These are phyloP conservation scores for Pyrenochaeta sp. DNA, from an alignment of 2,329 filamentous ascomycete species.

Conservation along the genomic window DNA sequence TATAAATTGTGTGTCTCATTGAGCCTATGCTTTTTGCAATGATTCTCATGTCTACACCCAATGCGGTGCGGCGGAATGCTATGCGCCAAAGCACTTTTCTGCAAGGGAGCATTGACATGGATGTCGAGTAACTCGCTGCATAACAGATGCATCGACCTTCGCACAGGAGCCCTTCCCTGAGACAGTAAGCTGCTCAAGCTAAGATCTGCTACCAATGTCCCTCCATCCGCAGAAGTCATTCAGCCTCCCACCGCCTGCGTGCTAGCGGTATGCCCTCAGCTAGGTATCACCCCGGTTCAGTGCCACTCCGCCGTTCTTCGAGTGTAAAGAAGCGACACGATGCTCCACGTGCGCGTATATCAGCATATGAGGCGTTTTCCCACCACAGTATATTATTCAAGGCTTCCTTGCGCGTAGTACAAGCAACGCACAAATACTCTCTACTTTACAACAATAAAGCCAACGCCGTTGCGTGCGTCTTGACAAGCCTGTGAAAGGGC, in stretches of 20 bases:
- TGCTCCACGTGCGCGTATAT: conserved; percentile 16
- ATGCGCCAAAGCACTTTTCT: conserved; percentile 12
- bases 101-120: conserved; percentile 19
- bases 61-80: conserved; percentile 15
- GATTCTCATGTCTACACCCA: conserved; percentile 19
- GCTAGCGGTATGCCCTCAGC: conserved; percentile 18
- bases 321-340: conserved; percentile 4
- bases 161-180: not conserved
- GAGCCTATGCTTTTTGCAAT: not conserved
- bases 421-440: conserved; percentile 38
- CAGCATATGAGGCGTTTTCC: conserved; percentile 25
- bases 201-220: conserved; percentile 3
- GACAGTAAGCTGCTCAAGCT: conserved; percentile 1
- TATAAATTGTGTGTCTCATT: not conserved
- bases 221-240: conserved; percentile 1
- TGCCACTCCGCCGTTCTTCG: conserved; percentile 16
- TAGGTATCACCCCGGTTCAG: conserved; percentile 14
- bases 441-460: conserved; percentile 67
- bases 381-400: conserved; percentile 34
- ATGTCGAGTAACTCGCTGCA: conserved; percentile 13
- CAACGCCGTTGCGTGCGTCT: conserved; percentile 65
- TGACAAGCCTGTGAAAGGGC: conserved; percentile 64
- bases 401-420: conserved; percentile 27
- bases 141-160: not conserved
- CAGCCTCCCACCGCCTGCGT: conserved; percentile 1